Evolutionary conservation across 371 early-diverging fungal genomes (phyloP).

Genomic region (Syncephalastrum racemosum): DNA sequence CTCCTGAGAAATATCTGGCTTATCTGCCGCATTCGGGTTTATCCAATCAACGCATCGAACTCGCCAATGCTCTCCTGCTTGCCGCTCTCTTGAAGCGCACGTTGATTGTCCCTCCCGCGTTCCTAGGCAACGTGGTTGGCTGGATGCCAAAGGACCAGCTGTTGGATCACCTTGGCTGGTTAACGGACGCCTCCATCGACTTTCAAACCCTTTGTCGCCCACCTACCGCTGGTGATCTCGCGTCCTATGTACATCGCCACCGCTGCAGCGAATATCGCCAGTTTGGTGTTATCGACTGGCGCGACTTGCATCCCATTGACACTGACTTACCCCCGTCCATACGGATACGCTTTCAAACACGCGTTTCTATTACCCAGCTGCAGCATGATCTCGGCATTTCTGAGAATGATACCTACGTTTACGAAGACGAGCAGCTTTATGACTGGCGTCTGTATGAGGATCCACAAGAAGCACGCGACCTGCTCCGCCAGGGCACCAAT

Average conservation of each 20-base stretch:
- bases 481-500: conserved; percentile 20
- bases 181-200: conserved; percentile 27
- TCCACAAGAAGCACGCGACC: conserved; percentile 10
- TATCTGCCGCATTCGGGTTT: conserved; percentile 60
- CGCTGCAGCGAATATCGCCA: conserved; percentile 30
- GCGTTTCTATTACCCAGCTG: conserved; percentile 21
- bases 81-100: conserved; percentile 56
- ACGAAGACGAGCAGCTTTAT: conserved; percentile 38
- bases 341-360: conserved; percentile 20
- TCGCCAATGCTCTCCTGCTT: conserved; percentile 55
- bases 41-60: conserved; percentile 58
- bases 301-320: conserved; percentile 30
- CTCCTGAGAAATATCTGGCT: conserved; percentile 37
- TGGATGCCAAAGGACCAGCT: conserved; percentile 32
- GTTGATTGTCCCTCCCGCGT: conserved; percentile 55
- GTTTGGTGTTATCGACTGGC: conserved; percentile 37
- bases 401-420: conserved; percentile 28
- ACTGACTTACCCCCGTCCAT: conserved; percentile 13
- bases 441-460: conserved; percentile 50
- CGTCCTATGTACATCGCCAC: conserved; percentile 20
- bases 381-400: conserved; percentile 22
- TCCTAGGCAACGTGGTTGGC: conserved; percentile 39
- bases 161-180: conserved; percentile 24
- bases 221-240: conserved; percentile 18
- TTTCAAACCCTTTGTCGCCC: conserved; percentile 24